Evolutionary conservation across 2,329 filamentous ascomycete species (phyloP).

Genomic region (Raffaelea ambrosiae): DNA sequence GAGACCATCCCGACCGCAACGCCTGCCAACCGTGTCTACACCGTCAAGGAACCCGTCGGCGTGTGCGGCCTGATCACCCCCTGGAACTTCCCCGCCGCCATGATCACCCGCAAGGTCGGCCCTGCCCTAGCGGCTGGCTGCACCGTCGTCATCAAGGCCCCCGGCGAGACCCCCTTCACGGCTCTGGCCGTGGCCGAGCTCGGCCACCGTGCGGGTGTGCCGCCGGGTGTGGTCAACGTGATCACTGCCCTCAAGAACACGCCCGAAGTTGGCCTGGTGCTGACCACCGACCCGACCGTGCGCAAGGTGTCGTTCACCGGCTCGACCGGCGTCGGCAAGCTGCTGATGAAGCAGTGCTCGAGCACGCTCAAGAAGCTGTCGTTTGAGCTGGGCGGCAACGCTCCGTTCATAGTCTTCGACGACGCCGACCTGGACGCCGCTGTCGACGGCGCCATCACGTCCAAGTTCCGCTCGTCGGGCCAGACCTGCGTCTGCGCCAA

Average conservation of each 20-base stretch:
- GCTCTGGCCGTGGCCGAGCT: conserved; percentile 82
- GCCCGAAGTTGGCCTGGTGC: conserved; percentile 62
- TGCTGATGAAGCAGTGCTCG: conserved; percentile 83
- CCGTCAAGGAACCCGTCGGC: conserved; percentile 74
- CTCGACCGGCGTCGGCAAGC: conserved; percentile 58
- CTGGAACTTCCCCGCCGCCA: conserved; percentile 80
- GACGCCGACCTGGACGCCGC: conserved; percentile 84
- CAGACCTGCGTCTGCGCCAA: conserved; percentile 95
- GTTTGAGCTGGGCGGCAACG: conserved; percentile 89
- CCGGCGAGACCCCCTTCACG: conserved; percentile 87
- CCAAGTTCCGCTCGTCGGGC: conserved; percentile 89
- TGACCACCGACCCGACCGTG: conserved; percentile 69
- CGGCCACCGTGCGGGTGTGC: conserved; percentile 77
- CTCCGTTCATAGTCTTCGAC: conserved; percentile 94
- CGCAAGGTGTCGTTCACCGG: conserved; percentile 95
- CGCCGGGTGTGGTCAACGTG: conserved; percentile 84
- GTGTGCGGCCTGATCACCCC: conserved; percentile 78
- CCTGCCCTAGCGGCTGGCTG: conserved; percentile 87
- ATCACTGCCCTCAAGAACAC: conserved; percentile 76
- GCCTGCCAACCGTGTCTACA: conserved; percentile 66
- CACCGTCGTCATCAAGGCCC: conserved; percentile 86
- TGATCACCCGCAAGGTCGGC: conserved; percentile 63
- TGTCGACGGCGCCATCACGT: conserved; percentile 72
- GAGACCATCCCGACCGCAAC: conserved; percentile 64
- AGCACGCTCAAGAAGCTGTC: conserved; percentile 74